phyloP scores from a whole-genome alignment of 1,284 basidiomycete species.

The Ganoderma multipileum region DNA sequence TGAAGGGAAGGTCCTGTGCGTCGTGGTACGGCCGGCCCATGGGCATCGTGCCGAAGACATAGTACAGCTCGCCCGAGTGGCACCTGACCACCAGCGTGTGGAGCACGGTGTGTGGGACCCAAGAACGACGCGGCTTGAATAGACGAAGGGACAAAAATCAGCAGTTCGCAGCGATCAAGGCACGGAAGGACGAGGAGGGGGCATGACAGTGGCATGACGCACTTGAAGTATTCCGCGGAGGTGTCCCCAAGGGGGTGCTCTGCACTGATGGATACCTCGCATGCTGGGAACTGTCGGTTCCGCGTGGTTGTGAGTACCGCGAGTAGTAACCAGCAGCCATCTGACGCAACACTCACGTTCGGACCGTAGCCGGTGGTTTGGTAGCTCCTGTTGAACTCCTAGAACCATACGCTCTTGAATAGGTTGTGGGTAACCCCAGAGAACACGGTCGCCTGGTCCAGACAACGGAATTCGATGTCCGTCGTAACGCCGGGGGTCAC shows the following conservation, averaged over 20 bases:
- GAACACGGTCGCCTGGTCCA: constrained; percentile 47
- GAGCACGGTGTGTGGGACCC: background rate
- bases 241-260: constrained; percentile 46
- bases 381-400: constrained; percentile 48
- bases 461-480: constrained; percentile 46
- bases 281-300: constrained; percentile 37
- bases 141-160: background rate
- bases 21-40: constrained; percentile 46
- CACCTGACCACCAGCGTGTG: constrained; percentile 34
- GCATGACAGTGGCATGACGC: too few relatives aligned
- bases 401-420: constrained; percentile 44
- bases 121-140: background rate
- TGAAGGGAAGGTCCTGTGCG: constrained; percentile 45
- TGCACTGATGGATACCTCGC: constrained; percentile 43
- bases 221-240: constrained; percentile 42
- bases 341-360: constrained; percentile 28
- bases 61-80: constrained; percentile 50
- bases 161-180: background rate
- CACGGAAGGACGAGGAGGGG: background rate
- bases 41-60: constrained; percentile 45
- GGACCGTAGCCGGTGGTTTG: constrained; percentile 45
- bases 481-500: constrained; percentile 44
- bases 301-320: background rate
- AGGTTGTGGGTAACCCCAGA: constrained; percentile 43
- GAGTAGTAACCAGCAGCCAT: background rate